A percentile compares a stretch with the other conserved stretches of the same genome.
These are phyloP conservation scores for Stagonosporopsis rhizophila DNA, from an alignment of 2,329 filamentous ascomycete species.

Conservation along the genomic window DNA sequence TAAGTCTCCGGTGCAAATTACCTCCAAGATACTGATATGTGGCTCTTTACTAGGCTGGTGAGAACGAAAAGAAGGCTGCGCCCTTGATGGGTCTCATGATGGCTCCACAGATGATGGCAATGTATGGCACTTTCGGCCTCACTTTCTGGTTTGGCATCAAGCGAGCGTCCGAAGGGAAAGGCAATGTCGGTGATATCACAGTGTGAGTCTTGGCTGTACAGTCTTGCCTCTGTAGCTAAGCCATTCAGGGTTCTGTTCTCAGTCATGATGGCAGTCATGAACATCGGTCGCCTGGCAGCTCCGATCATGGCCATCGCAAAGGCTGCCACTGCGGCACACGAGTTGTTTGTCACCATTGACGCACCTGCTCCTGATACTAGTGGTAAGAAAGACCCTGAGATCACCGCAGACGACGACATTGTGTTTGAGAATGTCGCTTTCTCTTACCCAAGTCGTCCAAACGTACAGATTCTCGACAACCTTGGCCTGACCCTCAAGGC, in stretches of 20 bases:
- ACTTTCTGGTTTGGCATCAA: conserved; percentile 51
- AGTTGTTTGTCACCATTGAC: conserved; percentile 49
- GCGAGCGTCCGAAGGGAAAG: conserved; percentile 41
- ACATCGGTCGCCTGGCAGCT: conserved; percentile 39
- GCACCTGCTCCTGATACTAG: conserved; percentile 35
- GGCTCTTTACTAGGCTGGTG: conserved; percentile 21
- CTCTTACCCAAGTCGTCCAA: conserved; percentile 58
- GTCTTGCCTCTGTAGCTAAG: background rate
- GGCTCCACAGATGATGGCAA: conserved; percentile 43
- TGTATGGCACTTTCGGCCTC: conserved; percentile 48
- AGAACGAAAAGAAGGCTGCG: conserved; percentile 36
- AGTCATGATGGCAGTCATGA: conserved; percentile 48
- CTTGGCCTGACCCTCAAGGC: conserved; percentile 66
- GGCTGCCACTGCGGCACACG: conserved; percentile 45
- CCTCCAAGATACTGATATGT: background rate
- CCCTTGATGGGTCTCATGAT: conserved; percentile 47
- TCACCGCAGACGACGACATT: conserved; percentile 46
- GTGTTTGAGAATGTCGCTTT: conserved; percentile 45
- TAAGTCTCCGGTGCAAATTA: background rate
- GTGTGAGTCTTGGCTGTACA: conserved; percentile 27
- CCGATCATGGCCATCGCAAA: conserved; percentile 47
- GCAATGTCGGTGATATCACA: conserved; percentile 43
- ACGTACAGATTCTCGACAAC: conserved; percentile 68
- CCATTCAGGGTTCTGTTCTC: conserved; percentile 45
- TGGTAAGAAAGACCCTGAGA: conserved; percentile 46